Conservation (phyloP, 1,284 basidiomycete genomes). For the Austropuccinia psidii region DNA sequence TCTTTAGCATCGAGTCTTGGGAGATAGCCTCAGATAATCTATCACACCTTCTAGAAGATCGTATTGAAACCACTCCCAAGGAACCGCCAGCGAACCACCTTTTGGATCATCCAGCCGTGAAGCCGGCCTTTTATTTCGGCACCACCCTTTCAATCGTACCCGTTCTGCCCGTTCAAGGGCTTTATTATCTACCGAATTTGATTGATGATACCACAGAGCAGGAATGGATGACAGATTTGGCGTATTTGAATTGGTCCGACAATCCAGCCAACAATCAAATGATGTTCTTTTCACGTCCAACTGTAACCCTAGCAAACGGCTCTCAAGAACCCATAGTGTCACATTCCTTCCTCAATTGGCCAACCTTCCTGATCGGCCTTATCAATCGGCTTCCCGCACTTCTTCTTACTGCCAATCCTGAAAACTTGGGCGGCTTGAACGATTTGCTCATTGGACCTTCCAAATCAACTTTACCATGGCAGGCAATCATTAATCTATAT, state of each 20-base stretch:
- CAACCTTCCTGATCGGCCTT: constrained; percentile 55
- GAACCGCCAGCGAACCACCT: too few relatives aligned
- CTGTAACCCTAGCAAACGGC: constrained; percentile 44
- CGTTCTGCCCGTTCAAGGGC: neutral
- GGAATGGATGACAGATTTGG: neutral
- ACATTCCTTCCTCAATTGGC: constrained; percentile 43
- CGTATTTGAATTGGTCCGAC: neutral
- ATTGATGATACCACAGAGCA: constrained; percentile 10
- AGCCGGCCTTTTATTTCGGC: too few relatives aligned
- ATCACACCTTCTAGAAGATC: too few relatives aligned
- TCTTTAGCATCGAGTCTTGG: neutral
- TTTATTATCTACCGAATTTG: constrained; percentile 25
- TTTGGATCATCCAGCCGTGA: too few relatives aligned
- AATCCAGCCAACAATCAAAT: constrained; percentile 57
- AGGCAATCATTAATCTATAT: constrained; percentile 72
- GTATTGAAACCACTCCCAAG: too few relatives aligned
- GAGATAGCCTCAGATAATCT: too few relatives aligned
- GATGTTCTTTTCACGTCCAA: constrained; percentile 60
- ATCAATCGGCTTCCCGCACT: constrained; percentile 54
- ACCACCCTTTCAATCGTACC: constrained; percentile 6
- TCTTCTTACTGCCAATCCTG: constrained; percentile 52
- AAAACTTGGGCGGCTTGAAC: constrained; percentile 46
- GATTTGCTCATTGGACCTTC: constrained; percentile 54
- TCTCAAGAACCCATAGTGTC: neutral
- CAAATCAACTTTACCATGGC: constrained; percentile 54